Evolutionary conservation across 805 yeast genomes (phyloP).

Genomic region (Sugiyamaella qingdaonensis): DNA sequence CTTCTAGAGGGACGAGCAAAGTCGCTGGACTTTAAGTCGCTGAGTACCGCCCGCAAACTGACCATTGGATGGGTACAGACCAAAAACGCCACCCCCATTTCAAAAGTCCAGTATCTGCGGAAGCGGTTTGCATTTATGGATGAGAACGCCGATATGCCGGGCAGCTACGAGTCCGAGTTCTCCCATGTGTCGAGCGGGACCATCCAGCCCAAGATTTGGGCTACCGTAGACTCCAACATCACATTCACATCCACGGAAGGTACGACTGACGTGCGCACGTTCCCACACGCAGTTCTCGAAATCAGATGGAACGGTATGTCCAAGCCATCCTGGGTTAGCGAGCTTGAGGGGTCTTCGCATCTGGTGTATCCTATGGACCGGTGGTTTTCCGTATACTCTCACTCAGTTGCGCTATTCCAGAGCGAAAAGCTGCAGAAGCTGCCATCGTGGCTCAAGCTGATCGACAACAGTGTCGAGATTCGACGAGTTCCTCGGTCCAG

Average conservation of each 20-base stretch:
- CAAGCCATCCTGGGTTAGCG: conserved; percentile 37
- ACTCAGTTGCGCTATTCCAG: conserved; percentile 33
- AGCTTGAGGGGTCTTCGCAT: conserved; percentile 42
- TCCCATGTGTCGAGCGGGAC: background rate
- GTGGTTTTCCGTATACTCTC: conserved; percentile 34
- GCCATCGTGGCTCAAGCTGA: conserved; percentile 40
- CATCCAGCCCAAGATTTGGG: conserved; percentile 31
- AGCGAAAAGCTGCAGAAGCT: conserved; percentile 30
- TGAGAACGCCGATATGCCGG: conserved; percentile 6
- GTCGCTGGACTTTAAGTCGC: conserved; percentile 11
- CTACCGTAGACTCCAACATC: conserved; percentile 33
- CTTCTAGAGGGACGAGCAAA: conserved; percentile 8
- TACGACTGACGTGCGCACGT: conserved; percentile 19
- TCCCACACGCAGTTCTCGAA: conserved; percentile 50
- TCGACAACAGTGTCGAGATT: conserved; percentile 39
- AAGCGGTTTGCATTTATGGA: conserved; percentile 23
- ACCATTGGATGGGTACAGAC: conserved; percentile 36
- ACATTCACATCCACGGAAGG: conserved; percentile 12
- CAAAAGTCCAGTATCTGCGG: conserved; percentile 25
- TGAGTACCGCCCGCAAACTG: conserved; percentile 24
- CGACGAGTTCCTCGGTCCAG: conserved; percentile 40
- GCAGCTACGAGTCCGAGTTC: background rate
- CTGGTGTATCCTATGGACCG: conserved; percentile 45
- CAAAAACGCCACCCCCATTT: conserved; percentile 26
- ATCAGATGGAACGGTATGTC: conserved; percentile 41